These are phyloP conservation scores for Multifurca ochricompacta DNA, from an alignment of 768 basidiomycete genomes.

Conservation along the genomic window DNA sequence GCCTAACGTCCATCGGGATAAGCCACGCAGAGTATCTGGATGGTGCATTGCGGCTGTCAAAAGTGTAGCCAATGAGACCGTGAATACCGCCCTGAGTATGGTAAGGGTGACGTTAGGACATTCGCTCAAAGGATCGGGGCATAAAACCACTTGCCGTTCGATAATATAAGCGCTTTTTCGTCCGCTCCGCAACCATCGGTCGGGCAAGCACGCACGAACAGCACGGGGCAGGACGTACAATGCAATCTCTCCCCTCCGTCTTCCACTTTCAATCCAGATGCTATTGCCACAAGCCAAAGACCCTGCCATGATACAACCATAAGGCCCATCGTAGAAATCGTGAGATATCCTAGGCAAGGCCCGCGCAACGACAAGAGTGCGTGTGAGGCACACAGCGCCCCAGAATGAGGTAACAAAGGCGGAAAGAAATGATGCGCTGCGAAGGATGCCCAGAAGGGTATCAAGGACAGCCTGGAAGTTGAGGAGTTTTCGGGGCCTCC, in stretches of 20 bases:
- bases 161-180: conserved; percentile 33
- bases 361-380: conserved; percentile 57
- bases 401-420: conserved; percentile 66
- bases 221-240: conserved; percentile 72
- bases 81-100: conserved; percentile 44
- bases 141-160: conserved; percentile 44
- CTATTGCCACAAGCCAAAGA: conserved; percentile 66
- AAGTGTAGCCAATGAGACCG: conserved; percentile 56
- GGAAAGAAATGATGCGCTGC: conserved; percentile 66
- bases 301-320: conserved; percentile 57
- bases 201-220: conserved; percentile 53
- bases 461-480: conserved; percentile 34
- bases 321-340: conserved; percentile 73
- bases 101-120: not conserved
- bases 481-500: conserved; percentile 47
- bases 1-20: conserved; percentile 63
- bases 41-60: conserved; percentile 55
- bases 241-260: conserved; percentile 69
- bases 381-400: conserved; percentile 60
- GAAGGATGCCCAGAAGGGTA: conserved; percentile 43
- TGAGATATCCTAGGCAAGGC: conserved; percentile 62
- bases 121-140: not conserved
- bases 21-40: conserved; percentile 59
- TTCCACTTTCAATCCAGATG: conserved; percentile 70
- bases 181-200: conserved; percentile 42